Evolutionary conservation across 768 basidiomycete genomes (phyloP).

Genomic region (Hemileccinum rubropunctum): DNA sequence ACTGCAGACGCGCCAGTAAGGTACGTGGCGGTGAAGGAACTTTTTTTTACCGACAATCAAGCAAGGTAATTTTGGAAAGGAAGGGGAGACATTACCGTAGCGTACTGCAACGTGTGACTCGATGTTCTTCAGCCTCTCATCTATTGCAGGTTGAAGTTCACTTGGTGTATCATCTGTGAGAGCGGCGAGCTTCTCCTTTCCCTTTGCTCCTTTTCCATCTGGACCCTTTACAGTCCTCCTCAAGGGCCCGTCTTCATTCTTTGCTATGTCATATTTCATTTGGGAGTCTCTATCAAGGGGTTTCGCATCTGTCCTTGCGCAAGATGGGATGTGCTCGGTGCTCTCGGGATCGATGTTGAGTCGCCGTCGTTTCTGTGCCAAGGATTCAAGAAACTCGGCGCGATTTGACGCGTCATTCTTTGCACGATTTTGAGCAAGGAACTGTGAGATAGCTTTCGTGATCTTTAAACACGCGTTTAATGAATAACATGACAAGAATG

Average conservation of each 20-base stretch:
- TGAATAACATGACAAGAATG: background rate
- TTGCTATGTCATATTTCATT: slow-evolving; percentile 87
- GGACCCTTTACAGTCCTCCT: slow-evolving; percentile 50
- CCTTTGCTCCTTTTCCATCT: slow-evolving; percentile 8
- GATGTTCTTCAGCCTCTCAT: slow-evolving; percentile 62
- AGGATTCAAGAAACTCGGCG: slow-evolving; percentile 64
- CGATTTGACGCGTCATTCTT: slow-evolving; percentile 78
- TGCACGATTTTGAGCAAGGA: slow-evolving; percentile 67
- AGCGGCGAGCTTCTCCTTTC: slow-evolving; percentile 9
- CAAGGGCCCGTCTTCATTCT: slow-evolving; percentile 76
- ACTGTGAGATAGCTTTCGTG: slow-evolving; percentile 67
- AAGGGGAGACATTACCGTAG: slow-evolving; percentile 52
- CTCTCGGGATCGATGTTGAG: slow-evolving; percentile 35
- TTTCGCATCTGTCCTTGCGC: slow-evolving; percentile 74
- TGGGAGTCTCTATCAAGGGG: slow-evolving; percentile 69
- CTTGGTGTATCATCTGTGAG: slow-evolving; percentile 35
- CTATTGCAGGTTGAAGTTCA: slow-evolving; percentile 54
- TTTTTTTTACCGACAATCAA: slow-evolving; percentile 28
- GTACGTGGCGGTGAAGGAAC: slow-evolving; percentile 71
- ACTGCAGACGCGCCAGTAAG: slow-evolving; percentile 61
- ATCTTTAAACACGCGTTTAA: slow-evolving; percentile 39
- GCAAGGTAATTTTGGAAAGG: background rate
- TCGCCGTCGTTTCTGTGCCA: slow-evolving; percentile 52
- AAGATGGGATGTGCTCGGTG: slow-evolving; percentile 45
- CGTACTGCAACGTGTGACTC: slow-evolving; percentile 72